These are phyloP conservation scores for Lecanosticta acicola DNA, from an alignment of 2,329 filamentous ascomycete genomes.

Conservation along the genomic window DNA sequence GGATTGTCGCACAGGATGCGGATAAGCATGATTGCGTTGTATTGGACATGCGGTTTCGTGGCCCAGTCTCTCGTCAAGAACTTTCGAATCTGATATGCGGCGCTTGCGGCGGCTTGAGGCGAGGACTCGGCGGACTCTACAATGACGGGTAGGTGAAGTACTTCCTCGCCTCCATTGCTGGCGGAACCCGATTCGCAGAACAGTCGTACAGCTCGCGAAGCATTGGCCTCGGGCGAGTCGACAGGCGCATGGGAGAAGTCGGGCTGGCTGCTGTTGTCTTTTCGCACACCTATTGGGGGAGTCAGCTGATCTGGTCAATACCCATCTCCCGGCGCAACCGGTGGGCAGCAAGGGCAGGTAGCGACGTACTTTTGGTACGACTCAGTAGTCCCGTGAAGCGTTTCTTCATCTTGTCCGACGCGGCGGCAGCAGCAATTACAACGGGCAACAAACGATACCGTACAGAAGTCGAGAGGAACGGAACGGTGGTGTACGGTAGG, in stretches of 20 bases:
- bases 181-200: conserved; percentile 68
- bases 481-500: neutral
- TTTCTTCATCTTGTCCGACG: conserved; percentile 10
- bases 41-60: conserved; percentile 67
- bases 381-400: conserved; percentile 15
- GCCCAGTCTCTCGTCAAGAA: conserved; percentile 66
- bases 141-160: conserved; percentile 84
- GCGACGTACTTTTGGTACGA: conserved; percentile 15
- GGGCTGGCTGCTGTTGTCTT: conserved; percentile 2
- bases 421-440: neutral
- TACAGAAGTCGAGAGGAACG: too few relatives aligned
- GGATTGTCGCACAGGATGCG: conserved; percentile 91
- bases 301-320: conserved; percentile 1
- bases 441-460: neutral
- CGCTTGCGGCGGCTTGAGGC: conserved; percentile 74
- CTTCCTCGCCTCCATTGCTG: conserved; percentile 69
- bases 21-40: conserved; percentile 93
- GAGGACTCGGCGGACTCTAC: conserved; percentile 94
- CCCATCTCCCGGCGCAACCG: neutral
- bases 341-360: neutral
- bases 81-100: conserved; percentile 73
- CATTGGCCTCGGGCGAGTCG: conserved; percentile 62
- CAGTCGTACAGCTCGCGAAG: conserved; percentile 60
- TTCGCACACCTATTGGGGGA: neutral
- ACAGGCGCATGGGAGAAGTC: conserved; percentile 19